Base-by-base conservation (phyloP, 1,284 basidiomycete genomes). In the Ustilago curta region DNA sequence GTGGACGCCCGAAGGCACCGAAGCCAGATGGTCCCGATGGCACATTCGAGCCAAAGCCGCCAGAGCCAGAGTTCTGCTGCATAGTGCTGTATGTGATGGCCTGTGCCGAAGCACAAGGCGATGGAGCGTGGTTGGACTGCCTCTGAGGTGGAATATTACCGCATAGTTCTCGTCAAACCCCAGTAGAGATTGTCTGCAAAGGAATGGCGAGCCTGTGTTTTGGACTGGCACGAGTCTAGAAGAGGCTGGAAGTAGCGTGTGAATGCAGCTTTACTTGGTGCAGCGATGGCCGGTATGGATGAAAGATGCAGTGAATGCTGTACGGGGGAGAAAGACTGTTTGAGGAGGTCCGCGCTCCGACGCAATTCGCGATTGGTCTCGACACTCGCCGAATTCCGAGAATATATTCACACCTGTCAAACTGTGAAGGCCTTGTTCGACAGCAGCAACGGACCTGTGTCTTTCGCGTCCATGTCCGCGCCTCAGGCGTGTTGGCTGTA, bases 31-130 rank as follows among this genome's bases (percentile, higher is more conserved):
- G 27, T 6, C 53, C 35, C 12, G 42, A 16, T 4, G 54, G 6
- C 23, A 35, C 32, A 1, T 31, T 25, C 4, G 59, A 45, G 9
- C 64, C 57, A 14, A 42, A 48, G 2, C 52, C 42, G 23, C 59
- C 44, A 4, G 37, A 53, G 43, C 54, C 65, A n/a, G 29, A 49
- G 47, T 49, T 55, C 40, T 57, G 66, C 42, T 69, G 66, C 66
- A 69, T 69, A 39, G 6, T 39, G 27, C 12, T 16, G 29, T 27
- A 19, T 19, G 19, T 18, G 12, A 2, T n/a, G 25, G 40, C 52
- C n/a, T 31, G 45, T 49, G 52, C 45, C 18, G 25, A 18, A 31
- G 47, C 53, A 40, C 52, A 21, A 31, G 42, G 35, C 53, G 37
- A 25, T 11, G 32, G 45, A 37, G 2, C 18, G 47, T 31, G 18